phyloP scores from a whole-genome alignment of 768 basidiomycete genomes.

The Phylloporus arenicola region DNA sequence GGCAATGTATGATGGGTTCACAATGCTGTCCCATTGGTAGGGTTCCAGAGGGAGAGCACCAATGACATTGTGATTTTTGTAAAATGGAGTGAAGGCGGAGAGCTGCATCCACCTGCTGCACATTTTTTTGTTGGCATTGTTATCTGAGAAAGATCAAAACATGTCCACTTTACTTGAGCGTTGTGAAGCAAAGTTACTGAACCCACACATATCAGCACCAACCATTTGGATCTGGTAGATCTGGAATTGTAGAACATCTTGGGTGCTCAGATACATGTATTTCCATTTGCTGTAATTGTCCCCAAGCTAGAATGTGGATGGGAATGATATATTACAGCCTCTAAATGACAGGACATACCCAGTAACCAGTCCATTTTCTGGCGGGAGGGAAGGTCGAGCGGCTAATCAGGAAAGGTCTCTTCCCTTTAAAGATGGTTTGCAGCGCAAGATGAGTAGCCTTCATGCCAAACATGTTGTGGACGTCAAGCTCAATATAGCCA shows the following conservation, averaged over 20 bases:
- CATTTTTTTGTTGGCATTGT: conserved; percentile 74
- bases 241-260: conserved; percentile 79
- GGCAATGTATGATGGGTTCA: conserved; percentile 64
- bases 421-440: conserved; percentile 46
- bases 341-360: conserved; percentile 36
- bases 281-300: conserved; percentile 76
- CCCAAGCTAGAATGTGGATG: conserved; percentile 45
- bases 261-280: conserved; percentile 64
- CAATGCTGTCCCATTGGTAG: conserved; percentile 77
- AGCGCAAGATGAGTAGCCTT: conserved; percentile 59
- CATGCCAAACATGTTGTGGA: conserved; percentile 66
- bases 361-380: conserved; percentile 69
- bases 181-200: conserved; percentile 15
- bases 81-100: conserved; percentile 79
- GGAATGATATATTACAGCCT: not conserved
- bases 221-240: conserved; percentile 81
- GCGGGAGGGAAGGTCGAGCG: conserved; percentile 66
- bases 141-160: conserved; percentile 19
- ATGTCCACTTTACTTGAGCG: not conserved
- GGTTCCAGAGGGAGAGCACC: conserved; percentile 74
- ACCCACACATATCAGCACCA: conserved; percentile 60
- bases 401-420: conserved; percentile 66
- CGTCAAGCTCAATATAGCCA: conserved; percentile 59
- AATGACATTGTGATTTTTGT: conserved; percentile 67
- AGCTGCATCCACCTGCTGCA: conserved; percentile 85